A percentile compares a stretch with the other conserved stretches of the same genome.
Conservation (phyloP, 1,284 basidiomycete species). For the Cutaneotrichosporon cutaneum region DNA sequence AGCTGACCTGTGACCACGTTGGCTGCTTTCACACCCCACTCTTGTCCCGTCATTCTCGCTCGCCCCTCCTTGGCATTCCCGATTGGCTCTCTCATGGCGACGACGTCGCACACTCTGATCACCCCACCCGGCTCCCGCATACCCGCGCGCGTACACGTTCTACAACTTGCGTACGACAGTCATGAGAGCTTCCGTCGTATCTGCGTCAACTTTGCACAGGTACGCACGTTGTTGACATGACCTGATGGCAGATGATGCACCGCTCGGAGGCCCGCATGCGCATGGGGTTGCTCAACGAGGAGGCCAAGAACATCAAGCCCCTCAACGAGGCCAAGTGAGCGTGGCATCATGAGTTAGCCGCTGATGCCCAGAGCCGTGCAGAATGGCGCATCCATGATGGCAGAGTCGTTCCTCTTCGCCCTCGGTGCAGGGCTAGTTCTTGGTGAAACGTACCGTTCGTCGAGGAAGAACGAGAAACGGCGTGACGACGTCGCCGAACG, state of each 20-base stretch:
- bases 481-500: constrained; percentile 72
- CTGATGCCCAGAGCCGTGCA: constrained; percentile 68
- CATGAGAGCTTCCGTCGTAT: constrained; percentile 73
- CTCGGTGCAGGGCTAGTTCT: constrained; percentile 75
- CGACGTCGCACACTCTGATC: no score
- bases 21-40: no score
- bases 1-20: constrained; percentile 3
- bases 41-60: not conserved
- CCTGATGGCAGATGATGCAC: constrained; percentile 60
- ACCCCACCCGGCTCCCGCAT: not conserved
- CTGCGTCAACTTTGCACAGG: constrained; percentile 76
- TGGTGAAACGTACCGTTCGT: constrained; percentile 74
- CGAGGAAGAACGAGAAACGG: constrained; percentile 68
- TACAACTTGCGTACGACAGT: constrained; percentile 52
- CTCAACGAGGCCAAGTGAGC: constrained; percentile 74
- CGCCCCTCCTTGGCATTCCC: not conserved
- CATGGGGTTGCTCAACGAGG: constrained; percentile 75
- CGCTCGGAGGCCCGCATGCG: constrained; percentile 72
- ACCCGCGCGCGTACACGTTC: no score
- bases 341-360: not conserved
- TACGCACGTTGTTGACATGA: constrained; percentile 17
- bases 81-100: no score
- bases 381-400: constrained; percentile 79
- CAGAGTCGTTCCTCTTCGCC: constrained; percentile 79
- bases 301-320: constrained; percentile 71